phyloP scores from a whole-genome alignment of 805 yeast genomes.

The Suhomyces xylopsoci region DNA sequence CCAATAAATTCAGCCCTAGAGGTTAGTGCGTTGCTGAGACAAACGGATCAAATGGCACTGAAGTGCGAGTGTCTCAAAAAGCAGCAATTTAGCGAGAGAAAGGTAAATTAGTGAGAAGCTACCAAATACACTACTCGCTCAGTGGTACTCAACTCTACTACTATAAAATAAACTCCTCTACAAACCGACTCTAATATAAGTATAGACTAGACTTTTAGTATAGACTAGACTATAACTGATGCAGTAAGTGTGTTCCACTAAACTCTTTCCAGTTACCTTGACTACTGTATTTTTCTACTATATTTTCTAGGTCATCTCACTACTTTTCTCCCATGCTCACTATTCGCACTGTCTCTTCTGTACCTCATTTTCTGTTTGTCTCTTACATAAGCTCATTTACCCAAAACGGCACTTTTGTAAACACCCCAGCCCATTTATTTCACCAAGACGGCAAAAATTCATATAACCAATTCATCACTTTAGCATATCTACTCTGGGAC shows the following conservation, averaged over 20 bases:
- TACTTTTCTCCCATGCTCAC: background rate
- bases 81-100: background rate
- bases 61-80: background rate
- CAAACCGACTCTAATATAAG: too few species aligned
- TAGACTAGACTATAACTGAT: too few species aligned
- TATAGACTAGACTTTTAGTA: too few species aligned
- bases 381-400: background rate
- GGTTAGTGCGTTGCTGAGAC: background rate
- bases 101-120: background rate
- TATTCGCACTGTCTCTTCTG: background rate
- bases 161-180: too few species aligned
- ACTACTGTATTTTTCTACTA: too few species aligned
- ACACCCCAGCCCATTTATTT: background rate
- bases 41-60: background rate
- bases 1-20: too few species aligned
- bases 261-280: background rate
- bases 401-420: slow-evolving; percentile 1
- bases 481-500: background rate
- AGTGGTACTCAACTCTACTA: too few species aligned
- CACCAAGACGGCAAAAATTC: slow-evolving; percentile 1
- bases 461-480: background rate
- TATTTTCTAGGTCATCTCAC: background rate
- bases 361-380: background rate
- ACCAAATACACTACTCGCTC: too few species aligned
- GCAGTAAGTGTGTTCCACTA: too few species aligned